These are phyloP conservation scores for Nakataea oryzae DNA, from an alignment of 2,329 filamentous ascomycete genomes.

Conservation along the genomic window DNA sequence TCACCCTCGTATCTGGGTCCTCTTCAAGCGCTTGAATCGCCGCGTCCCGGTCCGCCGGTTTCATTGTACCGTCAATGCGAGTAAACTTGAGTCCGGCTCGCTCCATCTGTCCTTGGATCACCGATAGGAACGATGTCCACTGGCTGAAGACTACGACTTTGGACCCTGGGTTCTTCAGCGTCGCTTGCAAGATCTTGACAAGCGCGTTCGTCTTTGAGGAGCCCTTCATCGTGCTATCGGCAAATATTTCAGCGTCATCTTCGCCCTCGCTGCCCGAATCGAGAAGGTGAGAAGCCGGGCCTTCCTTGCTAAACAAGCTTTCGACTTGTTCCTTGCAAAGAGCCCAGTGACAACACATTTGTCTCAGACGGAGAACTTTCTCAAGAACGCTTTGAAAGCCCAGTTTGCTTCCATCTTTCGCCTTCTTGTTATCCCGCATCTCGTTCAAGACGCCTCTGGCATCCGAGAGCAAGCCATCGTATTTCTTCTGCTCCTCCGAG, in stretches of 20 bases:
- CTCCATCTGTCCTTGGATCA: conserved; percentile 60
- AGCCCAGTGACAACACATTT: conserved; percentile 84
- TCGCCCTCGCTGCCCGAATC: conserved; percentile 68
- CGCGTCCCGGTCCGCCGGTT: conserved; percentile 55
- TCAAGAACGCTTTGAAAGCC: conserved; percentile 69
- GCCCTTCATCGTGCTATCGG: conserved; percentile 57
- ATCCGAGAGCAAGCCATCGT: conserved; percentile 62
- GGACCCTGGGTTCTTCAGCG: conserved; percentile 49
- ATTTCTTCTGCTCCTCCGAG: conserved; percentile 64
- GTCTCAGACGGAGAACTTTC: conserved; percentile 69
- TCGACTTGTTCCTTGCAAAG: conserved; percentile 67
- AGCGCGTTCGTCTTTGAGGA: conserved; percentile 78
- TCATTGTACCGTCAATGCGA: conserved; percentile 76
- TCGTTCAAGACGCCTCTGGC: conserved; percentile 61
- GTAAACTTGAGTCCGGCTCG: conserved; percentile 41
- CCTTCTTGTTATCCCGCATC: conserved; percentile 38
- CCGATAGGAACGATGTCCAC: conserved; percentile 65
- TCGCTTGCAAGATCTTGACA: conserved; percentile 63
- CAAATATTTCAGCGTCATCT: conserved; percentile 72
- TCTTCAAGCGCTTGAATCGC: conserved; percentile 58
- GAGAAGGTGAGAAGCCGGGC: conserved; percentile 58
- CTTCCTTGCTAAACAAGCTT: conserved; percentile 65
- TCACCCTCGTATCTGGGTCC: conserved; percentile 57
- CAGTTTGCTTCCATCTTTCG: conserved; percentile 26
- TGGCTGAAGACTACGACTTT: conserved; percentile 70